Percentiles rank a stretch among this genome's conserved stretches.
These are phyloP conservation scores for Pseudocercospora eumusae DNA, from an alignment of 2,329 filamentous ascomycete species.

Conservation along the genomic window DNA sequence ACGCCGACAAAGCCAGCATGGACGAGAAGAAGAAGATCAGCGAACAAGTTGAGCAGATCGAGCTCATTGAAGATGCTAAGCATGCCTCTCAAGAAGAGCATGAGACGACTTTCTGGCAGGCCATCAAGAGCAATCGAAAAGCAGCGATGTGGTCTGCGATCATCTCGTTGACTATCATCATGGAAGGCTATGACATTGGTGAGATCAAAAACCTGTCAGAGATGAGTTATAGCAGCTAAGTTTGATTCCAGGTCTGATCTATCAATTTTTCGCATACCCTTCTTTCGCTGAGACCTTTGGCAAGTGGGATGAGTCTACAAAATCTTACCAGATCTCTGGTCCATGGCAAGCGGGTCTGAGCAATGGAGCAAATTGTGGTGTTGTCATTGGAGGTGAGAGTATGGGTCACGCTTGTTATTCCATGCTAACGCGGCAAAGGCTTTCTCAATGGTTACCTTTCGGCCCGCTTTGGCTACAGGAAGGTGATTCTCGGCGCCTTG, in stretches of 20 bases:
- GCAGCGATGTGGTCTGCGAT: conserved; percentile 58
- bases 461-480: conserved; percentile 21
- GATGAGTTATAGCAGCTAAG: no score
- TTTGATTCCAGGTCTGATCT: conserved; percentile 1
- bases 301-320: conserved; percentile 34
- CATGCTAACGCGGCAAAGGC: background rate
- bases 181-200: conserved; percentile 61
- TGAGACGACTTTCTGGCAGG: conserved; percentile 31
- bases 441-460: conserved; percentile 56
- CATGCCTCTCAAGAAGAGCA: conserved; percentile 22
- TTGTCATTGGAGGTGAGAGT: conserved; percentile 51
- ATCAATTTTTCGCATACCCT: conserved; percentile 20
- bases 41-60: conserved; percentile 8
- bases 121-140: conserved; percentile 46
- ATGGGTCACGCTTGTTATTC: background rate
- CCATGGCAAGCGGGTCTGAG: conserved; percentile 40
- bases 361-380: conserved; percentile 57
- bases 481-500: conserved; percentile 19
- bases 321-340: conserved; percentile 34
- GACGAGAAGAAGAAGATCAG: background rate
- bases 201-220: background rate
- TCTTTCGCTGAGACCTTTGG: conserved; percentile 58
- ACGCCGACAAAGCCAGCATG: background rate
- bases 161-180: conserved; percentile 58
- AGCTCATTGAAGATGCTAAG: conserved; percentile 18